Evolutionary conservation across 139 green algal species (phyloP).

Genomic region (Chlorella ohadii): DNA sequence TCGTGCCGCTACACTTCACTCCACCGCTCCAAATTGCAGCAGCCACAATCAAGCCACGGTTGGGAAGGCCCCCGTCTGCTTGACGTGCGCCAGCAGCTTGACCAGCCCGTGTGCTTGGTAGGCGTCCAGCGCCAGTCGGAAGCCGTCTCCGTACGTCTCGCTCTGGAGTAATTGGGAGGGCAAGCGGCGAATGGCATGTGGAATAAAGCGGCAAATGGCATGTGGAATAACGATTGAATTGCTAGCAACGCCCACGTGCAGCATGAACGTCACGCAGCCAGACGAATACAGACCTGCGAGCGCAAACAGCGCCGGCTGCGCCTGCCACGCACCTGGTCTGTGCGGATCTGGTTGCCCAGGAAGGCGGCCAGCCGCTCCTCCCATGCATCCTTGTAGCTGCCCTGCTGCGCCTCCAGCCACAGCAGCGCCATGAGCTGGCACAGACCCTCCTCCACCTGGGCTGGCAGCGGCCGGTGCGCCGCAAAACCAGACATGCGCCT

Average conservation of each 20-base stretch:
- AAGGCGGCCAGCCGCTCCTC: conserved; percentile 75
- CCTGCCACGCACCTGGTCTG: conserved; percentile 65
- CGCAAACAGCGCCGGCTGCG: too few species aligned
- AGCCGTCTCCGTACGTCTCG: conserved; percentile 84
- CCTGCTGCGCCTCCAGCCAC: conserved; percentile 82
- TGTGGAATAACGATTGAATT: too few species aligned
- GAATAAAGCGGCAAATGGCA: too few species aligned
- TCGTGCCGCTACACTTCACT: too few species aligned
- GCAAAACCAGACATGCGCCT: too few species aligned
- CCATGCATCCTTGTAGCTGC: conserved; percentile 30
- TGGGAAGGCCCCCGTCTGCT: conserved; percentile 20
- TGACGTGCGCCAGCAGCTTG: conserved; percentile 60
- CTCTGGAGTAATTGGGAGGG: not conserved
- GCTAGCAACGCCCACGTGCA: too few species aligned
- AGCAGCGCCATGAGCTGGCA: conserved; percentile 94
- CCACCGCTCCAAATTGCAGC: too few species aligned
- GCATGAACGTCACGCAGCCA: not conserved
- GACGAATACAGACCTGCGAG: too few species aligned
- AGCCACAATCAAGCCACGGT: too few species aligned
- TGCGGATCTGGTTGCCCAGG: conserved; percentile 85
- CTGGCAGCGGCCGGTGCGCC: conserved; percentile 41
- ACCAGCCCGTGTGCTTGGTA: conserved; percentile 72
- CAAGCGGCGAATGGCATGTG: too few species aligned
- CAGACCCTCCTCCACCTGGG: conserved; percentile 89
- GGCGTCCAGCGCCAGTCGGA: conserved; percentile 78